Base-by-base conservation (phyloP, 2,329 filamentous ascomycete species). In the Microsporum ferrugineum region DNA sequence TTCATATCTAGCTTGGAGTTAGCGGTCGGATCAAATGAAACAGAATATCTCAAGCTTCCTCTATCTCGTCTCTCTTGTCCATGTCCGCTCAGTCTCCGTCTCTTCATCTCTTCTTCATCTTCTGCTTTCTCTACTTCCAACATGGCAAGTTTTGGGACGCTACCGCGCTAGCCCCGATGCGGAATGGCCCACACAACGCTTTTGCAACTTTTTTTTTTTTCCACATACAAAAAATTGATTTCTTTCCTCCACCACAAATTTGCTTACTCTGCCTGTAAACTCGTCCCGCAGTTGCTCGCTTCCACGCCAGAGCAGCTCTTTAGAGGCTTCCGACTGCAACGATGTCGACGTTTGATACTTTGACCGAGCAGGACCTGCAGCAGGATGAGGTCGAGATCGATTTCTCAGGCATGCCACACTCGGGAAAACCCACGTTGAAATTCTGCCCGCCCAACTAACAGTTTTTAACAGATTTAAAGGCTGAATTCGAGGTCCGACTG, bases 401-500 rank as follows among this genome's bases (percentile, higher is more conserved):
- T 75, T 90, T 95, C 75, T 92, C 89, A 69, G 80, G 79, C 80
- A 71, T 64, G 77, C 69, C 61, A 64, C 45, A 61, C 61, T 60
- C 63, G 57, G 66, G 17, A 29, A 14, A 33, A 17, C 12, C 31
- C 23, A 39, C 27, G 58, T 45, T 27, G 17, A 59, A 56, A 63
- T 64, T 23, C 17, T 23, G 17, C 17, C 17, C 60, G 60, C 57
- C 63, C 66, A 68, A 69, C 71, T 70, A 70, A 71, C 66, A 45
- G 65, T 65, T 41, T 14, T 10, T 51, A 62, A 61, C 65, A 82
- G 92, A 99, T 78, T 83, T 99, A 68, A 84, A 87, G 74, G 91
- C 95, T 75, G 90, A 95, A 77, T 96, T 91, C 74, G 91, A 97
- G 78, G 91, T 97, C 65, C 89, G 92, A 73, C 82, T 97, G 66